These are phyloP conservation scores for Apostasia shenzhenica DNA, from an alignment of 106 monocot genomes.

Conservation along the genomic window DNA sequence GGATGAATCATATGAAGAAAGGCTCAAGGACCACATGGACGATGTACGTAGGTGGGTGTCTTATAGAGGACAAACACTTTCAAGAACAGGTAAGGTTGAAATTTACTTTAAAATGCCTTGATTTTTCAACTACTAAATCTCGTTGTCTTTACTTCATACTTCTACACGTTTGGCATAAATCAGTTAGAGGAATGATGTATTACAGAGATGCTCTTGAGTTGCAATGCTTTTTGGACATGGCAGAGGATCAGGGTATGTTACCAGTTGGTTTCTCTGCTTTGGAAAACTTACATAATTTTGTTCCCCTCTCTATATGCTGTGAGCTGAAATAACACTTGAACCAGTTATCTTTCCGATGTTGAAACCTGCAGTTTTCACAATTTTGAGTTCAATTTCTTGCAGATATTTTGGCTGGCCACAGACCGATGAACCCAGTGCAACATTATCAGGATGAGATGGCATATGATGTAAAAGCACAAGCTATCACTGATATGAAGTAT, in stretches of 20 bases:
- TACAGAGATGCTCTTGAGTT: conserved; percentile 70
- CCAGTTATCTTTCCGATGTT: background rate
- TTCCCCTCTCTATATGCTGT: background rate
- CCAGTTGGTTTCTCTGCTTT: conserved; percentile 4
- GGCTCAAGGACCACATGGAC: conserved; percentile 35
- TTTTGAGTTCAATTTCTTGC: conserved; percentile 11
- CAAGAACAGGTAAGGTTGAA: conserved; percentile 59
- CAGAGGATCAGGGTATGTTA: conserved; percentile 53
- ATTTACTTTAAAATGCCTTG: background rate
- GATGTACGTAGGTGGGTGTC: conserved; percentile 66
- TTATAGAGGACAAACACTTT: conserved; percentile 84
- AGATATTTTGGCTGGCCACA: conserved; percentile 33
- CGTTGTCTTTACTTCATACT: background rate
- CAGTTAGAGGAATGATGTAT: conserved; percentile 99
- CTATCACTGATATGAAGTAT: conserved; percentile 90
- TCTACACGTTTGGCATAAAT: conserved; percentile 1
- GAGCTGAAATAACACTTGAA: background rate
- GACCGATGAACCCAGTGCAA: conserved; percentile 30
- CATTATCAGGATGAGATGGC: conserved; percentile 25
- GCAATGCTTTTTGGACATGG: conserved; percentile 70
- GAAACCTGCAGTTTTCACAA: background rate
- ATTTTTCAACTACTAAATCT: background rate
- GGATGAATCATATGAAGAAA: conserved; percentile 22
- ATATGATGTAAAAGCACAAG: conserved; percentile 19
- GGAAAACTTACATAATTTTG: background rate